Evolutionary conservation across 345 rosid genomes (phyloP).

Genomic region (Kandelia obovata): DNA sequence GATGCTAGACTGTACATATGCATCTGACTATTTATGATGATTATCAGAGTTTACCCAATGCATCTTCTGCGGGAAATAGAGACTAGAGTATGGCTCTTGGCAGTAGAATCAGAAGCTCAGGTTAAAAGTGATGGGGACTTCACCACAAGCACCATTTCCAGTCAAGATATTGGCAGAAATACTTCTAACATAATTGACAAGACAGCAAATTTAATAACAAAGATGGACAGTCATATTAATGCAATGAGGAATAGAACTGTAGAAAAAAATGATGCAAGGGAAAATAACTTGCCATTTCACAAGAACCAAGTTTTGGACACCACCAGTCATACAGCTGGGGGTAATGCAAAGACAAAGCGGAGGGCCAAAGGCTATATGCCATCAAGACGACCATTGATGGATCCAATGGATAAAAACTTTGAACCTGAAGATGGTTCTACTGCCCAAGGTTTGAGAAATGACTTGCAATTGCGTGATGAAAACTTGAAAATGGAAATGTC

Average conservation of each 20-base stretch:
- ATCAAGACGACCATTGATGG: conserved; percentile 53
- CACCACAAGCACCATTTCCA: conserved; percentile 33
- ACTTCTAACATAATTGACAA: conserved; percentile 67
- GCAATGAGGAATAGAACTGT: conserved; percentile 47
- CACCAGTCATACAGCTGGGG: conserved; percentile 40
- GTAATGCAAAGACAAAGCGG: conserved; percentile 59
- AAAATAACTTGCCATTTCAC: conserved; percentile 40
- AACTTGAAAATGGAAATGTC: conserved; percentile 57
- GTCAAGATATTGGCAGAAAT: conserved; percentile 44
- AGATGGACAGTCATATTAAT: conserved; percentile 91
- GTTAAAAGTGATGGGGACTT: conserved; percentile 61
- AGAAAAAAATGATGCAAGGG: conserved; percentile 67
- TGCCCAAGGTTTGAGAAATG: conserved; percentile 43
- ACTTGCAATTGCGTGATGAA: conserved; percentile 66
- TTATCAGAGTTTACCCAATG: conserved; percentile 81
- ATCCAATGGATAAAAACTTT: conserved; percentile 47
- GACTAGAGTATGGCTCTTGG: conserved; percentile 96
- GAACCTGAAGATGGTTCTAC: conserved; percentile 59
- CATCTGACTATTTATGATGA: conserved; percentile 27
- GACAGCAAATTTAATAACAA: conserved; percentile 76
- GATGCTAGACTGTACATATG: not conserved
- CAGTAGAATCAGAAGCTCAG: conserved; percentile 96
- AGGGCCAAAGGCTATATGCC: conserved; percentile 71
- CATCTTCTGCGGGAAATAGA: conserved; percentile 93
- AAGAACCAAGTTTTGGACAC: conserved; percentile 58